Conservation (phyloP, 2,329 filamentous ascomycete species). For the Aureobasidium vineae region DNA sequence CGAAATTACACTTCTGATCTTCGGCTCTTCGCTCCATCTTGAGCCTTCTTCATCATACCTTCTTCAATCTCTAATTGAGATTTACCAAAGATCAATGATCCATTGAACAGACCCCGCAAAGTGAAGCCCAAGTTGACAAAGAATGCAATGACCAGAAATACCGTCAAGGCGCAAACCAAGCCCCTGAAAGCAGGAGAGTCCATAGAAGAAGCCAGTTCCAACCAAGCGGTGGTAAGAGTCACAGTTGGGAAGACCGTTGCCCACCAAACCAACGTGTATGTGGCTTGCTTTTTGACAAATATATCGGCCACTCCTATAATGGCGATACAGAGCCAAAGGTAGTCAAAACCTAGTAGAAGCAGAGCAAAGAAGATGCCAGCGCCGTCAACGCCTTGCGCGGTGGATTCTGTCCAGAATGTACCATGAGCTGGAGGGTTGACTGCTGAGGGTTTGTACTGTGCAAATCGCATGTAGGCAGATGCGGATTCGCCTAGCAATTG, state of each 20-base stretch:
- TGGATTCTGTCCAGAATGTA: slow-evolving; percentile 26
- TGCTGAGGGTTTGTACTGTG: slow-evolving; percentile 26
- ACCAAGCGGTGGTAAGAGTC: slow-evolving; percentile 27
- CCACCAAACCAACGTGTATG: slow-evolving; percentile 27
- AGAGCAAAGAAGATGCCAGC: slow-evolving; percentile 26
- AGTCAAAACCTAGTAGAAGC: slow-evolving; percentile 25
- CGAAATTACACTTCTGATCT: neutral
- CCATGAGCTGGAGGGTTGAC: slow-evolving; percentile 18
- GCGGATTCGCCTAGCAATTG: slow-evolving; percentile 26
- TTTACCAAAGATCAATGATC: slow-evolving; percentile 27
- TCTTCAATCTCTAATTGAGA: slow-evolving; percentile 24
- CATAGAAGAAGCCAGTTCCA: slow-evolving; percentile 27
- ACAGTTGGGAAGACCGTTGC: slow-evolving; percentile 28
- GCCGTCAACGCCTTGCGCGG: slow-evolving; percentile 22
- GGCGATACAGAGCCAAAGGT: slow-evolving; percentile 27
- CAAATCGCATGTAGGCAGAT: slow-evolving; percentile 17
- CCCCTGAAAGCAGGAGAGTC: slow-evolving; percentile 29
- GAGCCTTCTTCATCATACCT: slow-evolving; percentile 26
- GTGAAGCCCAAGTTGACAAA: slow-evolving; percentile 27
- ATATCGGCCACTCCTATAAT: slow-evolving; percentile 25
- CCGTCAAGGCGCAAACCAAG: slow-evolving; percentile 19
- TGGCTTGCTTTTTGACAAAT: slow-evolving; percentile 20
- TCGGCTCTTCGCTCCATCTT: neutral
- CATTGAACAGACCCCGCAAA: slow-evolving; percentile 22
- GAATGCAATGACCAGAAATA: slow-evolving; percentile 24